These are phyloP conservation scores for Vanrija pseudolonga DNA, from an alignment of 1,284 basidiomycete species.

Conservation along the genomic window DNA sequence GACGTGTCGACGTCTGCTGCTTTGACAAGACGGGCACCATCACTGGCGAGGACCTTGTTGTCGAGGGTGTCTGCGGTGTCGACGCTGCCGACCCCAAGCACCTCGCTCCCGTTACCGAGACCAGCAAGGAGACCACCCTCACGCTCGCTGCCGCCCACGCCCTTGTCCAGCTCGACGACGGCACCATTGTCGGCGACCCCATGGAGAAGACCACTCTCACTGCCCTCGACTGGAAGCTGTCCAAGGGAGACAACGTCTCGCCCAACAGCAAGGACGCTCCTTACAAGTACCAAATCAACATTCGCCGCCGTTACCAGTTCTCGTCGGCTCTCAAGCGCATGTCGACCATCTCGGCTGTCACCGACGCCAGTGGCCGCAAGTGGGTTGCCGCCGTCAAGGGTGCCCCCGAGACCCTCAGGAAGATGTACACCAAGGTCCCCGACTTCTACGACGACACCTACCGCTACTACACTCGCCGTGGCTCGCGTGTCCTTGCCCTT, in stretches of 20 bases:
- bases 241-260: constrained; percentile 68
- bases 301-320: constrained; percentile 90
- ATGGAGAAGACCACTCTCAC: constrained; percentile 98
- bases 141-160: constrained; percentile 94
- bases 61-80: constrained; percentile 84
- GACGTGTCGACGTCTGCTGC: constrained; percentile 91
- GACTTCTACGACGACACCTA: constrained; percentile 83
- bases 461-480: constrained; percentile 85
- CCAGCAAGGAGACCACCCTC: constrained; percentile 71
- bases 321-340: constrained; percentile 92
- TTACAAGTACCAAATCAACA: constrained; percentile 62
- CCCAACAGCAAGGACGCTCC: constrained; percentile 58
- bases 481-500: constrained; percentile 84
- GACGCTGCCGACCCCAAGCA: constrained; percentile 60
- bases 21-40: constrained; percentile 98
- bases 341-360: constrained; percentile 78
- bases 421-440: constrained; percentile 73
- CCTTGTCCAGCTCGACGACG: constrained; percentile 82
- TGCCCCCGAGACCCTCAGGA: constrained; percentile 88
- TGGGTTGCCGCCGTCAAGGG: constrained; percentile 73
- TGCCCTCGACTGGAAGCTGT: constrained; percentile 83
- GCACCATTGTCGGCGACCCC: constrained; percentile 90
- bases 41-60: constrained; percentile 88
- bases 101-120: constrained; percentile 74
- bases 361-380: constrained; percentile 40